Evolutionary conservation across 768 basidiomycete genomes (phyloP), one percentile per base, ranked within the genome.

Genomic region (Mycena vulgaris): DNA sequence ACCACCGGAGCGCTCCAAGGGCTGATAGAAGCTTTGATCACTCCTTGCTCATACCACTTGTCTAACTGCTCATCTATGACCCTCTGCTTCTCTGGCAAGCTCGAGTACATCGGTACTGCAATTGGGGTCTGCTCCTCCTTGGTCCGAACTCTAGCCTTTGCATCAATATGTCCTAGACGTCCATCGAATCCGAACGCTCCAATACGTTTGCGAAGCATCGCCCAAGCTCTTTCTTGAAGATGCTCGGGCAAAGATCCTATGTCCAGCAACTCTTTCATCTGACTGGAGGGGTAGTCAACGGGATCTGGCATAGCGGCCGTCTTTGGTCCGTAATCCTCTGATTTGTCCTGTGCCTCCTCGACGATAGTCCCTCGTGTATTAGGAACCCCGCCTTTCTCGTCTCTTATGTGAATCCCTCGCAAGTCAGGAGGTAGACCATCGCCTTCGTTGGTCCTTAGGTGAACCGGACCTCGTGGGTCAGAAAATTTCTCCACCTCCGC

Each of bases 21-120:
- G 30, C 51, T 53, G 14, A 53, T 31, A 2, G 51, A 53, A 19
- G 51, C 28, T 53, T 53, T 28, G 10, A 53, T 53, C 6, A 53
- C 51, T 16, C 51, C 51, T 17, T 53, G 51, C 51, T 31, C 51
- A 21, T 6, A 53, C 51, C 51, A 53, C 21, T 53, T 53, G 16
- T 53, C 51, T 6, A 53, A 28, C 31, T 53, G 51, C 8, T 28
- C 31, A 16, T 53, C 51, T 4, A 53, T 53, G 8, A 53, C 31
- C 16, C 10, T 13, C 17, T 28, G 10, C 30, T 53, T 53, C 7
- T 3, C 30, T 31, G 53, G 33, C 3, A 31, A 55, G 23, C 53
- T 55, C 3, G 8, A 2, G 31, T 55, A 55, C 53, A 55, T 55
- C 4, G 53, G 57, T 68, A 76, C 16, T 68, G 53, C 53, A 11